Percentiles rank a stretch among this genome's conserved stretches.
Evolutionary conservation across 208 protist genomes (phyloP).

Genomic region (Naegleria gruberi): DNA sequence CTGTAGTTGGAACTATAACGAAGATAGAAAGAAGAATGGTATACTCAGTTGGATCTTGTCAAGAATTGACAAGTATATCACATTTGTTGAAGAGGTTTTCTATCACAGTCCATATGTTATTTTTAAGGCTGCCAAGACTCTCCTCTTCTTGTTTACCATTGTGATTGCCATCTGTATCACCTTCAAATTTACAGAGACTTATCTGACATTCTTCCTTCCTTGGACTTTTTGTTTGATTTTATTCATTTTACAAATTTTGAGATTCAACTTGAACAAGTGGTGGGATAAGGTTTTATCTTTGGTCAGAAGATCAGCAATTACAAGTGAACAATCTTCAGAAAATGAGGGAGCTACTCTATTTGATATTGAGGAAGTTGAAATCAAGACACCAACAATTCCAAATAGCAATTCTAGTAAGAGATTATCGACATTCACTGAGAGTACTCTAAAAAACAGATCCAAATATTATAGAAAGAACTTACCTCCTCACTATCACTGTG

Average conservation of each 20-base stretch:
- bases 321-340: not conserved
- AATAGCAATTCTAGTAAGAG: not conserved
- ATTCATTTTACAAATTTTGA: not conserved
- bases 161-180: not conserved
- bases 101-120: not conserved
- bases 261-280: not conserved
- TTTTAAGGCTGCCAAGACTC: not conserved
- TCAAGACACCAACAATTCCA: not conserved
- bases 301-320: not conserved
- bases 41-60: not conserved
- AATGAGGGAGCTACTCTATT: not conserved
- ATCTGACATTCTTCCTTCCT: not conserved
- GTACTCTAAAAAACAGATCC: not conserved
- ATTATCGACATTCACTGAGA: not conserved
- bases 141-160: not conserved
- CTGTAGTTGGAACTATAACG: not conserved
- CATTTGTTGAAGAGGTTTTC: conserved; percentile 1
- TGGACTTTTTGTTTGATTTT: not conserved
- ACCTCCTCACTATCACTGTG: not conserved
- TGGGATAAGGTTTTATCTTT: not conserved
- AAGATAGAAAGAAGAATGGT: not conserved
- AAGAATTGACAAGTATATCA: not conserved
- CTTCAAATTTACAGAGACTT: not conserved
- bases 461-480: not conserved
- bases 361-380: not conserved